Evolutionary conservation across 257 asterid species (phyloP).

Genomic region (Linderniella brevidens): DNA sequence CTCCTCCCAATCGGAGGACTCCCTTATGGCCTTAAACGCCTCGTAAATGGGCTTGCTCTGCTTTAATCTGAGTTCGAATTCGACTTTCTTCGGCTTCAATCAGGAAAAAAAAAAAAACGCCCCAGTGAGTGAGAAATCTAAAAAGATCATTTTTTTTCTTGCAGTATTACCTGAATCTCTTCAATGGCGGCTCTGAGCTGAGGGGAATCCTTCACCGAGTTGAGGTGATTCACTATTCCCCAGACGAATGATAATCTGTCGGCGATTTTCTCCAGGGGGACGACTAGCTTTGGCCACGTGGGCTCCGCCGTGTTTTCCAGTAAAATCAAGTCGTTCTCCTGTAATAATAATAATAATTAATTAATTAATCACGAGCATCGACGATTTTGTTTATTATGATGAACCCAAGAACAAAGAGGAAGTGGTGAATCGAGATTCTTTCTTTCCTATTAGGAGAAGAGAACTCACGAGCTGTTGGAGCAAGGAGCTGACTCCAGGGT

Average conservation of each 20-base stretch:
- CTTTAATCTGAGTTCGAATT: conserved; percentile 63
- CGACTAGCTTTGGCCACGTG: conserved; percentile 88
- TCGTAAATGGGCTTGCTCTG: conserved; percentile 89
- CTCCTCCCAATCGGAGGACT: conserved; percentile 62
- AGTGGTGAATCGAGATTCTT: too few relatives aligned
- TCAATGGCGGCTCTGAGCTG: conserved; percentile 93
- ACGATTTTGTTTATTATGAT: too few relatives aligned
- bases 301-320: conserved; percentile 89
- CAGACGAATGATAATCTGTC: conserved; percentile 67
- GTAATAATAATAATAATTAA: too few relatives aligned
- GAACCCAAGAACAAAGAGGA: too few relatives aligned
- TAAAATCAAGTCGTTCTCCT: conserved; percentile 64
- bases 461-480: conserved; percentile 45
- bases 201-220: conserved; percentile 70
- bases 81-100: conserved; percentile 84
- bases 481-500: conserved; percentile 77
- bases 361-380: too few relatives aligned
- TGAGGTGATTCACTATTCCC: conserved; percentile 92
- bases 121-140: neutral
- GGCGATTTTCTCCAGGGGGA: conserved; percentile 70
- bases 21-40: conserved; percentile 73
- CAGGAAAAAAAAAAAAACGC: conserved; percentile 3
- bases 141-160: too few relatives aligned
- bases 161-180: conserved; percentile 64
- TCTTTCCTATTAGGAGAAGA: neutral